These are phyloP conservation scores for Geosiphon pyriformis DNA, from an alignment of 192 early-diverging fungal species.

Conservation along the genomic window DNA sequence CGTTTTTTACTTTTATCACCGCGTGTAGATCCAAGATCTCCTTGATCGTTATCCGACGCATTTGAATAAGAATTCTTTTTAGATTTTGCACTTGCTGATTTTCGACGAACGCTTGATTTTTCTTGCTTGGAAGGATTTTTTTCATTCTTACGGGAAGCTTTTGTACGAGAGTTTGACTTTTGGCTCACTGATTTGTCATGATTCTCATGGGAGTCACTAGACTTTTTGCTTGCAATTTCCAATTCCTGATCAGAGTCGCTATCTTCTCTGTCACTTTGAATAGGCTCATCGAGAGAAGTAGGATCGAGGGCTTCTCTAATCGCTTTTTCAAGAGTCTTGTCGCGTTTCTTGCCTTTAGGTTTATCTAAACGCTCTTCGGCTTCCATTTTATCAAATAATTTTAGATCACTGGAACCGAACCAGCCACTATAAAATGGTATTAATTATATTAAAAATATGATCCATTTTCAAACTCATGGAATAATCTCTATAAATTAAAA, in stretches of 20 bases:
- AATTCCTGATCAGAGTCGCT: background rate
- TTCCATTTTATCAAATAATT: constrained; percentile 26
- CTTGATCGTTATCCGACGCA: background rate
- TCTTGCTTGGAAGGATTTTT: background rate
- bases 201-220: constrained; percentile 9
- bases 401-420: constrained; percentile 33
- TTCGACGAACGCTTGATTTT: background rate
- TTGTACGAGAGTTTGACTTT: constrained; percentile 8
- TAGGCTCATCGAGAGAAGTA: constrained; percentile 10
- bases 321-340: constrained; percentile 16
- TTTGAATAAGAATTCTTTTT: background rate
- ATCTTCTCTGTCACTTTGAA: background rate
- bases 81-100: constrained; percentile 1
- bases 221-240: constrained; percentile 6
- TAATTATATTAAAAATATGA: background rate
- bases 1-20: constrained; percentile 3
- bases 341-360: constrained; percentile 12
- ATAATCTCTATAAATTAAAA: no score
- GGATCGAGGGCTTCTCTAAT: constrained; percentile 19
- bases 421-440: constrained; percentile 40
- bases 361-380: constrained; percentile 14
- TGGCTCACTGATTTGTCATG: background rate
- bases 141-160: background rate
- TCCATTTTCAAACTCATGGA: background rate
- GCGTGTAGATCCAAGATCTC: background rate